Evolutionary conservation across 2,329 filamentous ascomycete species (phyloP).

Genomic region (Myotisia sp.): DNA sequence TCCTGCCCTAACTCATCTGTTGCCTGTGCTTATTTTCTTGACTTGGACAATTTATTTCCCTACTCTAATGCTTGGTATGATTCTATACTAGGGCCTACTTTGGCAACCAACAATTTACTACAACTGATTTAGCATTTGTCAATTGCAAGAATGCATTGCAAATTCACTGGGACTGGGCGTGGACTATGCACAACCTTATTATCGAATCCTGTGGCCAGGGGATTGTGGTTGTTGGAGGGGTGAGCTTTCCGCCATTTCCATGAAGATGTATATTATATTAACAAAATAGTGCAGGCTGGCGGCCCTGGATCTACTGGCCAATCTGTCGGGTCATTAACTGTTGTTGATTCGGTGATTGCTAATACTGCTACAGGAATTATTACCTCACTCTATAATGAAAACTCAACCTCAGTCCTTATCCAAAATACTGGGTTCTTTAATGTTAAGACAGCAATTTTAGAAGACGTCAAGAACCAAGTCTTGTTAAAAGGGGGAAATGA

Average conservation of each 20-base stretch:
- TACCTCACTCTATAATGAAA: slow-evolving; percentile 3
- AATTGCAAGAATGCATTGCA: slow-evolving; percentile 40
- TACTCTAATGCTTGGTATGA: not conserved
- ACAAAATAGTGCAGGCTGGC: slow-evolving; percentile 17
- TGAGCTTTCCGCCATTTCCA: slow-evolving; percentile 3
- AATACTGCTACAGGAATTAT: slow-evolving; percentile 36
- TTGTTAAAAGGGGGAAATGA: slow-evolving; percentile 13
- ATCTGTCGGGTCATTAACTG: slow-evolving; percentile 38
- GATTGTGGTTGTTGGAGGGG: slow-evolving; percentile 32
- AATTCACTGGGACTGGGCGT: slow-evolving; percentile 46
- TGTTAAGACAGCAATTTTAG: slow-evolving; percentile 10
- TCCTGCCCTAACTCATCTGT: not conserved
- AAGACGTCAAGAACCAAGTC: not conserved
- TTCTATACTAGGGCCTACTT: slow-evolving; percentile 15
- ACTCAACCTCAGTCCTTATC: slow-evolving; percentile 9
- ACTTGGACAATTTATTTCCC: not conserved
- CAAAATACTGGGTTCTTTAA: slow-evolving; percentile 16
- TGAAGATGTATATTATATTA: not conserved
- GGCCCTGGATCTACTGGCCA: slow-evolving; percentile 27
- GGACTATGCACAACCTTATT: slow-evolving; percentile 36
- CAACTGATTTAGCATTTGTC: slow-evolving; percentile 39
- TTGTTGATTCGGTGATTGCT: slow-evolving; percentile 40
- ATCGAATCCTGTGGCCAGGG: slow-evolving; percentile 39
- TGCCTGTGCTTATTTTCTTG: too few species aligned
- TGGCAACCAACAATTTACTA: slow-evolving; percentile 50